Conservation (phyloP, 106 monocot genomes). For the Triglochin maritima region DNA sequence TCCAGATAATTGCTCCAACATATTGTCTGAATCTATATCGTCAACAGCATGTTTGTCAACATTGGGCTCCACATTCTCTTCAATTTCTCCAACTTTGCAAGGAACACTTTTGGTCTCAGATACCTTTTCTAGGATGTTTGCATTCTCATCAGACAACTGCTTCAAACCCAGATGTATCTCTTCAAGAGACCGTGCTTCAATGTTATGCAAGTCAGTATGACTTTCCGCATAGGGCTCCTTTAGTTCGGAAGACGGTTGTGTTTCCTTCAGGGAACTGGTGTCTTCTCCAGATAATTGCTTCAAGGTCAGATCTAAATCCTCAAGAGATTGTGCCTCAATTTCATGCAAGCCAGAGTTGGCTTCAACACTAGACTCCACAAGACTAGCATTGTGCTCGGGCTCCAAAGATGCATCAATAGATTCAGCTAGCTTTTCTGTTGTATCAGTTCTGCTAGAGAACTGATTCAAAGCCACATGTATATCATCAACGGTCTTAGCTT, state of each 20-base stretch:
- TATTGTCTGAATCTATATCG: background rate
- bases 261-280: background rate
- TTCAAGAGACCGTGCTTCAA: background rate
- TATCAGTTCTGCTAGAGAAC: background rate
- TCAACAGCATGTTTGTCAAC: background rate
- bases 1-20: background rate
- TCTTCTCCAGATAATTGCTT: background rate
- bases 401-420: background rate
- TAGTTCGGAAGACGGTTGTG: too few relatives aligned
- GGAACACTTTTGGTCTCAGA: background rate
- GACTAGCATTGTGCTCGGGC: slow-evolving; percentile 2
- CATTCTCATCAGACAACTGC: background rate
- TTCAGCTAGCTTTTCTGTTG: background rate
- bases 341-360: background rate
- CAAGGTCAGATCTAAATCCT: background rate
- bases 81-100: background rate
- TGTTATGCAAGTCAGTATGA: background rate
- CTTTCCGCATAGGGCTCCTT: background rate
- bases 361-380: background rate
- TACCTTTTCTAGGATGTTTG: background rate
- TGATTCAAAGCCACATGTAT: slow-evolving; percentile 9
- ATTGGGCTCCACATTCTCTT: background rate
- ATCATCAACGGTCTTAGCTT: slow-evolving; percentile 20
- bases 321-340: slow-evolving; percentile 4
- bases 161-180: background rate